These are phyloP conservation scores for Pilaira anomala DNA, from an alignment of 192 early-diverging fungal species.

Conservation along the genomic window DNA sequence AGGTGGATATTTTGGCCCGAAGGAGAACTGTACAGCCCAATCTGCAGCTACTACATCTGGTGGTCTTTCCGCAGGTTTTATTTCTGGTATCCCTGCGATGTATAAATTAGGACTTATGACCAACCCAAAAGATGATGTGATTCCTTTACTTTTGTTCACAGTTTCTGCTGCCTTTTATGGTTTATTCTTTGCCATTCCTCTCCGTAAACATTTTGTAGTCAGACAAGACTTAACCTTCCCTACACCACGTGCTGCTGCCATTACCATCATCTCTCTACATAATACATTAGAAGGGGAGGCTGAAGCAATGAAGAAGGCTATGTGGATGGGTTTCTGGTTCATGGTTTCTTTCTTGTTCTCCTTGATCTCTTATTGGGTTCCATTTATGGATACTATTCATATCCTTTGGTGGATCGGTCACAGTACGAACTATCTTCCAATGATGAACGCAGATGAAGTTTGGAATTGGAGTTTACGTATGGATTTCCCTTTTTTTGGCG, in stretches of 20 bases:
- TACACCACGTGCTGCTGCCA: constrained; percentile 60
- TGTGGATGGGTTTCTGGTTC: constrained; percentile 48
- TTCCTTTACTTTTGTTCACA: constrained; percentile 51
- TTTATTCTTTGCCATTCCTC: constrained; percentile 69
- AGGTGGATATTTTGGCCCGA: constrained; percentile 63
- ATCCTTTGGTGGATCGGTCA: constrained; percentile 51
- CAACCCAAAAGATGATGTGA: constrained; percentile 47
- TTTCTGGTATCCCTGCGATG: constrained; percentile 68
- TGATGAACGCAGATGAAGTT: constrained; percentile 47
- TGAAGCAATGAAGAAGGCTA: constrained; percentile 51
- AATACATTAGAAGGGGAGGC: constrained; percentile 40
- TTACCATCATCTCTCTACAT: constrained; percentile 59
- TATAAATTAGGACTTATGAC: constrained; percentile 60
- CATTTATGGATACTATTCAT: constrained; percentile 43
- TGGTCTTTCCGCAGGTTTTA: constrained; percentile 57
- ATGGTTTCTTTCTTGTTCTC: constrained; percentile 42
- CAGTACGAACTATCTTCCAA: constrained; percentile 31
- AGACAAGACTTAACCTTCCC: constrained; percentile 69
- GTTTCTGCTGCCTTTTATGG: constrained; percentile 62
- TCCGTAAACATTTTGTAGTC: constrained; percentile 63
- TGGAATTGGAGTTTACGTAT: constrained; percentile 49
- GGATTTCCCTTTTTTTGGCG: constrained; percentile 61
- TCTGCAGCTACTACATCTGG: constrained; percentile 69
- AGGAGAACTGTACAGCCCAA: constrained; percentile 66
- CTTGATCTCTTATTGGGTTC: constrained; percentile 50